A percentile compares a stretch with the other conserved stretches of the same genome.
Conservation (phyloP, 257 asterid species). For the Solanum pinnatisectum region DNA sequence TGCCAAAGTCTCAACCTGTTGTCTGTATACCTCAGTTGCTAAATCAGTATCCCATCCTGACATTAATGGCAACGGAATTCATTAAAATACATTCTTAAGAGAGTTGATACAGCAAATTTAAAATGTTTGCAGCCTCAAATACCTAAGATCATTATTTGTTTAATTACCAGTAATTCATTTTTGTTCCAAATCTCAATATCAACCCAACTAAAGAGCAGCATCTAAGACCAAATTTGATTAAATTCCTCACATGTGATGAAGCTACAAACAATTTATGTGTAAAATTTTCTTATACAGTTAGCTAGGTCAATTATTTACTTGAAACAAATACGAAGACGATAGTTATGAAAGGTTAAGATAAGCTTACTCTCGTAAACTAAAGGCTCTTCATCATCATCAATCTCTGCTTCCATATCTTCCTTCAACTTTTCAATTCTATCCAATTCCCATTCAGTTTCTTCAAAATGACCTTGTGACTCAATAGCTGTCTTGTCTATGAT, state of each 20-base stretch:
- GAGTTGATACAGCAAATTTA: background rate
- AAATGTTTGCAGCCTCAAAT: background rate
- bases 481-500: slow-evolving; percentile 64
- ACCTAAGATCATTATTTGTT: background rate
- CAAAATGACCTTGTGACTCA: slow-evolving; percentile 47
- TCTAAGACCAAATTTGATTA: background rate
- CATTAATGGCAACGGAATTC: slow-evolving; percentile 6
- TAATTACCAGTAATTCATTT: background rate
- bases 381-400: slow-evolving; percentile 98
- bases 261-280: background rate
- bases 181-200: background rate
- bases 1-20: slow-evolving; percentile 85
- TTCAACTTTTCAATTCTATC: slow-evolving; percentile 92
- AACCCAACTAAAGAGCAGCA: background rate
- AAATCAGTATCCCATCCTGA: slow-evolving; percentile 97
- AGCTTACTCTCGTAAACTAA: slow-evolving; percentile 86
- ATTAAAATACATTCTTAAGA: slow-evolving; percentile 3
- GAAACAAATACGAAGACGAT: background rate
- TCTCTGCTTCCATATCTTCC: slow-evolving; percentile 99
- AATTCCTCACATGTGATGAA: background rate
- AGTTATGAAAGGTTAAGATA: background rate
- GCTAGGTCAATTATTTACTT: background rate
- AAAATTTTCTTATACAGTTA: background rate
- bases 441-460: slow-evolving; percentile 94
- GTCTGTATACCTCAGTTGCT: slow-evolving; percentile 92